Base-by-base conservation (phyloP, 176 grass and related monocot genomes). In the Rhynchospora tenuis region DNA sequence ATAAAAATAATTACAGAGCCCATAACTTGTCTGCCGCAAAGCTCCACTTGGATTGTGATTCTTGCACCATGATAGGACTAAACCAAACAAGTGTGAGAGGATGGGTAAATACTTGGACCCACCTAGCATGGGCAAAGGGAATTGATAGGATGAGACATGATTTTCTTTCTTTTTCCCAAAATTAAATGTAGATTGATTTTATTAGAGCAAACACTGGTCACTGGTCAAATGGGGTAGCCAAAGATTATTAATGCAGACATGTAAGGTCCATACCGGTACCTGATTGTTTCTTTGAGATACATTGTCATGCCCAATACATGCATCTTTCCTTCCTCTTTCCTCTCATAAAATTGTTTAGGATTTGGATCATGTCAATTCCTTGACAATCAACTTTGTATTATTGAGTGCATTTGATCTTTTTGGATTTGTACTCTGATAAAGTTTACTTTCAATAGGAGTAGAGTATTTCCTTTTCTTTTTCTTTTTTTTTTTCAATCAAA, bases 61-160 rank as follows among this genome's bases (percentile, higher is more conserved):
- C 14, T 76, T 76, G 48, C 73, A 76, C 7, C 73, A 55, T 76
- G 73, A 56, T 29, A 31, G 24, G 72, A 77, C 73, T 77, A 77
- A 77, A 77, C 50, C 13, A 29, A 50, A 77, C 73, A 56, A 55
- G 48, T 55, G 55, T 77, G 73, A 56, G 15, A 51, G 70, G 45
- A 74, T 29, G 73, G 4, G 24, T 31, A 28, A 28, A 75, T 75
- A 76, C 15, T 76, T 76, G 73, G 73, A 0, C 48, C 73, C 73
- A 55, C 24, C 47, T 76, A 76, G 73, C 73, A 76, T 55, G 73
- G 48, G 50, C 73, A 76, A 76, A 76, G 48, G 55, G 48, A 76
- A 54, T 77, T 56, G 73, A 77, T 48, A 77, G 14, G 73, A 76
- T 55, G 24, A 76, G 45, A 74, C 70, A 28, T 76, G 13, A 76